These are phyloP conservation scores for Vachellia collinsii DNA, from an alignment of 306 rosid species.

Conservation along the genomic window DNA sequence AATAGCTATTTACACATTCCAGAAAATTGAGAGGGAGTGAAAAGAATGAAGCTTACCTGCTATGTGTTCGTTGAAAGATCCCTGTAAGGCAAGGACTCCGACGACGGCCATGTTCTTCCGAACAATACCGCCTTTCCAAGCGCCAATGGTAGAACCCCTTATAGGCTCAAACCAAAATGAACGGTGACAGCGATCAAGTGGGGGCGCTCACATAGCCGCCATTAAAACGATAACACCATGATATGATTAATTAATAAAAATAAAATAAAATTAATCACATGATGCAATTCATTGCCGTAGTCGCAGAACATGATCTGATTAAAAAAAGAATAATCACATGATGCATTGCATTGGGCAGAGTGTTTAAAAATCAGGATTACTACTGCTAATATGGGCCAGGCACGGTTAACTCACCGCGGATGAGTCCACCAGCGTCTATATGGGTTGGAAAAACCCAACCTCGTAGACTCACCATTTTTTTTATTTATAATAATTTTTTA, in stretches of 20 bases:
- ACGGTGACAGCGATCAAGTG: background rate
- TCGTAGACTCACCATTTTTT: too few relatives aligned
- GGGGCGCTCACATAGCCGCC: background rate
- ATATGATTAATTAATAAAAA: too few relatives aligned
- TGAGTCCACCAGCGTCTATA: too few relatives aligned
- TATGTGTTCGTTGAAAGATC: constrained; percentile 94
- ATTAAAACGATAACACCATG: background rate
- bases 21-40: background rate
- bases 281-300: background rate
- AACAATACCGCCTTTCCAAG: background rate
- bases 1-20: background rate
- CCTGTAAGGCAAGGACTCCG: constrained; percentile 94
- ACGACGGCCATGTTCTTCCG: constrained; percentile 62
- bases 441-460: too few relatives aligned
- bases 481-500: too few relatives aligned
- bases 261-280: background rate
- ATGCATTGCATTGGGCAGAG: background rate
- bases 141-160: background rate
- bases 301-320: too few relatives aligned
- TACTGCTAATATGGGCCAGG: too few relatives aligned
- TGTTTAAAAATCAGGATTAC: background rate
- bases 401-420: too few relatives aligned
- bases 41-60: constrained; percentile 52
- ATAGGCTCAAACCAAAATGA: background rate
- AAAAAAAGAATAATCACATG: background rate